Evolutionary conservation across 1,139 yeast species (phyloP), one percentile per base, ranked within the genome.

Genomic region (Lodderomyces margitis): DNA sequence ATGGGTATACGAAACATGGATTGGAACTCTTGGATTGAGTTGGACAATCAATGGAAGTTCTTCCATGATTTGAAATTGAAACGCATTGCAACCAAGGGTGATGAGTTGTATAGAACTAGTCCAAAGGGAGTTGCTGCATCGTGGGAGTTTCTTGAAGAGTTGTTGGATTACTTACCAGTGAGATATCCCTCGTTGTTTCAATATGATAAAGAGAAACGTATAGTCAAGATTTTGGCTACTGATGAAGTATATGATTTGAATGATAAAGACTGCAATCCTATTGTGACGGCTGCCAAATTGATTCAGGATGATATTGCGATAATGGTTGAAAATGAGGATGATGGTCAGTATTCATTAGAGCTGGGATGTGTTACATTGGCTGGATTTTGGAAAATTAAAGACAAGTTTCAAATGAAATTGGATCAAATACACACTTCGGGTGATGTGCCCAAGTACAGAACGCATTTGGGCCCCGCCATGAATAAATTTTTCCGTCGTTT

Each of bases 221-320:
- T 85, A 2, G 62, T 81, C 37, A 66, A 70, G 46, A 81, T 79
- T 50, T 43, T 77, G 37, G 65, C 66, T 33, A 81, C 84, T 2
- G 78, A 77, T 5, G 87, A 82, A 56, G 46, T 38, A 7, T 51
- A 46, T 32, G 47, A 55, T 33, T 56, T 59, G 38, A 44, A 48
- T 24, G 57, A 53, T 21, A 32, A 40, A 35, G 17, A 19, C 6
- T 43, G 36, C 36, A 84, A 81, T 54, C 87, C 87, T 15, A 73
- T 76, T 70, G 61, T 70, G 32, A 76, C 80, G 50, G 80, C 80
- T 8, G 74, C 83, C 3, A 69, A 72, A 49, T 64, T 81, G 56
- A 60, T 76, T n/a, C 87, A 82, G 58, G 87, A 82, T 57, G 87
- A 82, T 57, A 57, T 81, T 42, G 87, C 87, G 1, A 67, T 82